Evolutionary conservation across 345 rosid species (phyloP), one percentile per base, ranked within the genome.

Genomic region (Arabidopsis arenosa): DNA sequence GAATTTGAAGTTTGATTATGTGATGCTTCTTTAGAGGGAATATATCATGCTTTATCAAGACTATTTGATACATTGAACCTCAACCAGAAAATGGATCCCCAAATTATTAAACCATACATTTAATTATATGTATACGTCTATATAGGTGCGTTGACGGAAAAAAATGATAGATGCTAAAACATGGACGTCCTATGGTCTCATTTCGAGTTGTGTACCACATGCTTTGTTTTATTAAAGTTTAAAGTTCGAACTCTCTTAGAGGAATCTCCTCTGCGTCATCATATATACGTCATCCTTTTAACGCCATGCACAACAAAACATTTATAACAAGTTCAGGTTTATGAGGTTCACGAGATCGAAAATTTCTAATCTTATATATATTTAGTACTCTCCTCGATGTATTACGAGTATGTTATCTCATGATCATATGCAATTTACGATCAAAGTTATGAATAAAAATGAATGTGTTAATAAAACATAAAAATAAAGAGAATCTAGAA

Each of bases 211-310:
- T 55, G 72, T 44, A 60, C 68, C 79, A 68, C 74, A 49, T 75
- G 68, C 68, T 59, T 68, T 28, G 4, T 28, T 28, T 28, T 28
- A 28, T 28, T 39, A 48, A 67, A 67, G 54, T 59, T 67, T 39
- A 67, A 75, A 75, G 68, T 67, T 75, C 47, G 73, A 75, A 59
- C 52, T 45, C 68, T 75, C 14, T 12, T 12, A 58, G 43, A 48
- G 57, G 55, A 58, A 59, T 68, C 79, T 75, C 70, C n/a, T 68
- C 36, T 49, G 67, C 79, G 79, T 68, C 74, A 75, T 51, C 68
- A 51, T 60, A 30, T 32, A 2, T 14, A 51, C 56, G 79, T 75
- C 68, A 68, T 68, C 51, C 47, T 44, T 51, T 17, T 28, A 13
- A 58, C 54, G 74, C 68, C 56, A 60, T 68, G 56, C 56, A 30